Conservation (phyloP, 2,329 filamentous ascomycete genomes). For the Colletotrichum musicola region DNA sequence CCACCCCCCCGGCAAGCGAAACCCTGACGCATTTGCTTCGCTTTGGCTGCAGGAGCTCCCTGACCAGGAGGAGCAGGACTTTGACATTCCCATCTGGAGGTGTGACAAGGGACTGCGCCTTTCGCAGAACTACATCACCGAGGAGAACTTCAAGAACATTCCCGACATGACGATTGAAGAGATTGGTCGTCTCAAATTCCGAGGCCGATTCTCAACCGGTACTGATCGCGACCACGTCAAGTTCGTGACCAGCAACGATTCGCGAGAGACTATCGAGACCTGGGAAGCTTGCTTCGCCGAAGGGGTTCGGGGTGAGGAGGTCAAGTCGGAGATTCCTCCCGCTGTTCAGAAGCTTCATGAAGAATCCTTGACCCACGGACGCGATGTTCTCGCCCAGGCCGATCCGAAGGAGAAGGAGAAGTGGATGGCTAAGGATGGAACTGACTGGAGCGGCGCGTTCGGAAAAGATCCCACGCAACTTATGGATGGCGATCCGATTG, state of each 20-base stretch:
- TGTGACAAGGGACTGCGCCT: conserved; percentile 81
- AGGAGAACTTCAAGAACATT: conserved; percentile 76
- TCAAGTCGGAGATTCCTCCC: conserved; percentile 80
- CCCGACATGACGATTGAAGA: conserved; percentile 84
- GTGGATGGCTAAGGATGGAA: conserved; percentile 84
- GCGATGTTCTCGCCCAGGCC: conserved; percentile 83
- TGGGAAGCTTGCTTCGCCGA: conserved; percentile 95
- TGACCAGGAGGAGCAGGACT: conserved; percentile 81
- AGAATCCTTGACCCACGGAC: conserved; percentile 80
- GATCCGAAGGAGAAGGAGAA: conserved; percentile 78
- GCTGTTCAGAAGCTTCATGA: conserved; percentile 83
- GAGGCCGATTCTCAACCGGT: conserved; percentile 86
- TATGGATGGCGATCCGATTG: conserved; percentile 50
- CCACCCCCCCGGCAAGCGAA: conserved; percentile 75
- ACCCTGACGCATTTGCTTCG: conserved; percentile 79
- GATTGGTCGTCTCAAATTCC: conserved; percentile 85
- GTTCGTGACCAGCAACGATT: conserved; percentile 89
- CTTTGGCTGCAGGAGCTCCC: conserved; percentile 89
- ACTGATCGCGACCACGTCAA: conserved; percentile 87
- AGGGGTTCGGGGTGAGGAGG: conserved; percentile 80
- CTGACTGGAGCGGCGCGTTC: conserved; percentile 90
- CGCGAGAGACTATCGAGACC: conserved; percentile 91
- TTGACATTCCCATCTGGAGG: conserved; percentile 92
- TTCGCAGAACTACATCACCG: conserved; percentile 92
- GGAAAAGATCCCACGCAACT: conserved; percentile 76